Conservation (phyloP, 352 stramenopile genomes). For the Halophytophthora polymorphica region DNA sequence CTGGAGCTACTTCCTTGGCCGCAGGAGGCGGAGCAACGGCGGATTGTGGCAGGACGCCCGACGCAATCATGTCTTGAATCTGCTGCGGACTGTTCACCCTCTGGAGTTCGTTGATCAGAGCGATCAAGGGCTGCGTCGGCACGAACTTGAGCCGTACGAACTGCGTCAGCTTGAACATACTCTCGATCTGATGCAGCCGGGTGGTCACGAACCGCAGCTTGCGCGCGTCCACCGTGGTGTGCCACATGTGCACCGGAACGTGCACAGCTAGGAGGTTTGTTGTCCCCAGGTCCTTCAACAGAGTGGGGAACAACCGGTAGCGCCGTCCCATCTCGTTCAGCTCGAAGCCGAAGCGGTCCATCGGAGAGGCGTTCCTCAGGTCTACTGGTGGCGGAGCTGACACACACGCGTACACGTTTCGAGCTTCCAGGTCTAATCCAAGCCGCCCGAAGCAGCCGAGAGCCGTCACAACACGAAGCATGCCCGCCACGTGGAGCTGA, state of each 20-base stretch:
- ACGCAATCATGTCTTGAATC: conserved; percentile 36
- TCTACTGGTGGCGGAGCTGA: conserved; percentile 4
- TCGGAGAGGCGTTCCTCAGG: conserved; percentile 26
- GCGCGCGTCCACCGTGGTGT: conserved; percentile 26
- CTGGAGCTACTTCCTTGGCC: background rate
- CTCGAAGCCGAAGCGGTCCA: conserved; percentile 33
- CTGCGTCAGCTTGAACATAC: conserved; percentile 44
- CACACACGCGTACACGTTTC: conserved; percentile 28
- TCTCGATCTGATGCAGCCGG: conserved; percentile 71
- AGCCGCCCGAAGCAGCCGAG: conserved; percentile 23
- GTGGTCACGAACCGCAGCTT: conserved; percentile 36
- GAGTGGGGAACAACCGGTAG: conserved; percentile 37
- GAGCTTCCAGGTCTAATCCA: conserved; percentile 26
- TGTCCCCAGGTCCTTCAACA: conserved; percentile 50
- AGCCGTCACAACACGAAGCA: conserved; percentile 42
- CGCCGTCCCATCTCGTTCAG: conserved; percentile 32
- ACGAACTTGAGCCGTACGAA: conserved; percentile 42
- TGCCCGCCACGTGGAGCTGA: conserved; percentile 46
- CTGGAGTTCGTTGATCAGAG: conserved; percentile 44
- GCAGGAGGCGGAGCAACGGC: background rate
- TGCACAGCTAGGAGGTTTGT: conserved; percentile 23
- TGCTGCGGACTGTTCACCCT: conserved; percentile 20
- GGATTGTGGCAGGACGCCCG: conserved; percentile 23
- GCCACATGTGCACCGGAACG: conserved; percentile 28
- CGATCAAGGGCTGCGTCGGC: conserved; percentile 27